Evolutionary conservation across 306 rosid genomes (phyloP), one percentile per base, ranked within the genome.

Genomic region (Lagenaria siceraria): DNA sequence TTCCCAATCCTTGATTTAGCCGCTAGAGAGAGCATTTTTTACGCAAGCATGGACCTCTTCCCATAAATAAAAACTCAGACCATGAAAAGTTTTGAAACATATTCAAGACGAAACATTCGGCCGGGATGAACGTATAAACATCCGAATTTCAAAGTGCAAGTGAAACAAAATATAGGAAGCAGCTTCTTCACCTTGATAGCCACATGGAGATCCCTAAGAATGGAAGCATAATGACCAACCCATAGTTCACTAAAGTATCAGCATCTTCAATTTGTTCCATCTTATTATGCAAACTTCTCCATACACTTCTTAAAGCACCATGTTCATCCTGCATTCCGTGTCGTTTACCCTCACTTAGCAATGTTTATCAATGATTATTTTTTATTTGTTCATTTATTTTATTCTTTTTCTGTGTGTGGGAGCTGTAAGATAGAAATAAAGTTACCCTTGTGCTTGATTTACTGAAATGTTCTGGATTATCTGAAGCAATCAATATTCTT

Each of bases 181-280:
- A 74, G 49, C 49, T 33, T 74, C 49, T 74, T 53, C 70, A 42
- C 70, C 80, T 42, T 35, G 88, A 90, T 61, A 90, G 78, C 95
- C 86, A 88, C 15, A 84, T 77, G 55, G 89, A 86, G 80, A 89
- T 70, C 52, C 86, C 80, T 89, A 95, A 79, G 77, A 90, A 54
- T 43, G 96, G 91, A 80, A 89, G 78, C 88, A 92, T 87, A 62
- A 80, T 80, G 66, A 81, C 80, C 82, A 95, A 84, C 59, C 97
- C 90, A 49, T 86, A 90, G 79, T 69, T 78, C 88, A 95, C 92
- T 56, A 92, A 81, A 53, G 89, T 63, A 81, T 95, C 96, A 1
- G 62, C 60, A 61, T 90, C 82, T 86, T 87, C 88, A 53, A 86
- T 66, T 38, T 81, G 74, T 76, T 78, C 80, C 68, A 87, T 68